A percentile compares a stretch with the other conserved stretches of the same genome.
Conservation (phyloP, 2,329 filamentous ascomycete genomes). For the Fonsecaea pugnacius region DNA sequence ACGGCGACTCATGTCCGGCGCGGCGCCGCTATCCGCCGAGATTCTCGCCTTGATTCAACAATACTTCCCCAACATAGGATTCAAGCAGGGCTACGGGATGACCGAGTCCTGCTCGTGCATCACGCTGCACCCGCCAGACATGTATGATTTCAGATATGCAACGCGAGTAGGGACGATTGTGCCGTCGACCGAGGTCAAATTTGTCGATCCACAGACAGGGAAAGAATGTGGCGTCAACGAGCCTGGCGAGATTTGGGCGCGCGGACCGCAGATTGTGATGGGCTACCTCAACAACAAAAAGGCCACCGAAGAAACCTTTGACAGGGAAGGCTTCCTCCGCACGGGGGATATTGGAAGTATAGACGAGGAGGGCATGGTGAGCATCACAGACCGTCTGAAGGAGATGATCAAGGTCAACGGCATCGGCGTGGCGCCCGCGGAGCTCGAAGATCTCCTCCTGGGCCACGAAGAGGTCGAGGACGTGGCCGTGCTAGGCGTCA, state of each 20-base stretch:
- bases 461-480: slow-evolving; percentile 52
- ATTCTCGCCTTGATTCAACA: slow-evolving; percentile 61
- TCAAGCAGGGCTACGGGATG: slow-evolving; percentile 72
- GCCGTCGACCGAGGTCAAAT: slow-evolving; percentile 62
- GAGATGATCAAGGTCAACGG: slow-evolving; percentile 59
- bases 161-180: slow-evolving; percentile 52
- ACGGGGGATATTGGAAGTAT: slow-evolving; percentile 70
- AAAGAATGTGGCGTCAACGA: slow-evolving; percentile 58
- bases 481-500: slow-evolving; percentile 53
- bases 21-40: slow-evolving; percentile 62
- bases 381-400: slow-evolving; percentile 78
- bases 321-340: slow-evolving; percentile 60
- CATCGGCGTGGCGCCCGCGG: slow-evolving; percentile 51
- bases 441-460: slow-evolving; percentile 53
- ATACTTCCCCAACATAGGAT: slow-evolving; percentile 63
- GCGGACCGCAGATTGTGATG: slow-evolving; percentile 78
- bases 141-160: slow-evolving; percentile 63
- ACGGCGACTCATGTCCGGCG: slow-evolving; percentile 62
- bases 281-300: slow-evolving; percentile 77
- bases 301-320: slow-evolving; percentile 72
- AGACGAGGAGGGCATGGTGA: slow-evolving; percentile 60
- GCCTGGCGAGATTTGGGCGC: slow-evolving; percentile 68
- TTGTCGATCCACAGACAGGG: slow-evolving; percentile 57
- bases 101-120: slow-evolving; percentile 69
- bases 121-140: slow-evolving; percentile 62